Base-by-base conservation (phyloP, 2,329 filamentous ascomycete species). In the Trichophyton schoenleinii region DNA sequence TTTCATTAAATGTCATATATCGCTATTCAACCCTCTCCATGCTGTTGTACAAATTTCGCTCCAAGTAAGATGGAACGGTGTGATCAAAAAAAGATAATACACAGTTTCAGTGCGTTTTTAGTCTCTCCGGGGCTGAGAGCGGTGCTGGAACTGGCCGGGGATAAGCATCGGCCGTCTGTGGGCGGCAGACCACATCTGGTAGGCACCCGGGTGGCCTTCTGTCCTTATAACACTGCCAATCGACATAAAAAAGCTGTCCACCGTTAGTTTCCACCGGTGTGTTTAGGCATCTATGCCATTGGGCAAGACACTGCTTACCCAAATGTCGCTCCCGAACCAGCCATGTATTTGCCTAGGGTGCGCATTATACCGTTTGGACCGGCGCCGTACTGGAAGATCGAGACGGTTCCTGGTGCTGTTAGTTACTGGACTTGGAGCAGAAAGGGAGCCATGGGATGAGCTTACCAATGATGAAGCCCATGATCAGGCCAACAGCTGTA, bases 191-290 rank as follows among this genome's bases (percentile, higher is more conserved):
- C 92, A 96, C 62, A 88, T 84, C 72, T 91, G 83, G 67, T 85
- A 81, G 63, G 87, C 80, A 69, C 88, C 86, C 42, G 87, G 85
- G 49, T 89, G 89, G 66, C 89, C 85, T 69, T 99, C 94, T 63
- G 90, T 91, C 71, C 94, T 88, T 70, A 99, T 96, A 52, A 95
- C 91, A 68, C 90, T 96, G 68, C 94, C 94, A 68, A 99, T 96
- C 62, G 89, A 92, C 94, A 99, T 99, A 82, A 99, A 99, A 79
- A 97, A 96, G 60, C 83, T 85, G 67, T 48, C 6, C 13, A 22
- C n/a, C 3, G 8, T 18, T 22, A 42, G 18, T 3, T 25, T n/a
- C 6, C n/a, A n/a, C 7, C 7, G 31, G 44, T 44, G 55, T 9
- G 13, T 18, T 25, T 42, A 6, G 42, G 22, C 7, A 59, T 42